A percentile compares a stretch with the other conserved stretches of the same genome.
Evolutionary conservation across 176 grass and related monocot species (phyloP).

Genomic region (Echinochloa phyllopogon): DNA sequence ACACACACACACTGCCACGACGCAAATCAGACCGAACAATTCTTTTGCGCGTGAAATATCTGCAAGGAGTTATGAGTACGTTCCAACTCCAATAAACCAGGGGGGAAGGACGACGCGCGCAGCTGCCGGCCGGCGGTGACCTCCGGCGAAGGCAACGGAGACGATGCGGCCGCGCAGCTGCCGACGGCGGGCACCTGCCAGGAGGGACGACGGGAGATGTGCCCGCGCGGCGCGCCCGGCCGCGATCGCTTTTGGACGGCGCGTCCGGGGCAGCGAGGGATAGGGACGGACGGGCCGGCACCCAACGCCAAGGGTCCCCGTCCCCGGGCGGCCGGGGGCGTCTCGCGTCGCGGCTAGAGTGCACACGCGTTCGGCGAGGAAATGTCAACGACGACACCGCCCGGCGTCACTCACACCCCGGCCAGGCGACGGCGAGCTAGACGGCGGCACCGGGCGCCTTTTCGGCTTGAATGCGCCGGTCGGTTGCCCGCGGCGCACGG

Average conservation of each 20-base stretch:
- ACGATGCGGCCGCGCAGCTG: not conserved
- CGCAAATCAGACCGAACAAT: not conserved
- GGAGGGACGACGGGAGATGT: not conserved
- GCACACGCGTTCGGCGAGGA: not conserved
- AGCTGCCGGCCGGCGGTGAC: not conserved
- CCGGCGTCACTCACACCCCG: not conserved
- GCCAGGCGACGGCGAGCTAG: not conserved
- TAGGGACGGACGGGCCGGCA: not conserved
- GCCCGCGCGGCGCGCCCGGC: not conserved
- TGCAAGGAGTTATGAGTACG: not conserved
- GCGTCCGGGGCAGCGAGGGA: not conserved
- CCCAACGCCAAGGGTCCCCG: not conserved
- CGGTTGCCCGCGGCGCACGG: conserved; percentile 40
- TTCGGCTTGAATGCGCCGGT: conserved; percentile 19
- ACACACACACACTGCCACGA: not conserved
- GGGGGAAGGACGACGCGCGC: not conserved
- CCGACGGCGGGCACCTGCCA: not conserved
- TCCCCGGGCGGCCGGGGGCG: not conserved
- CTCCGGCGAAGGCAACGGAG: not conserved
- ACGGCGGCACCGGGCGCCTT: not conserved
- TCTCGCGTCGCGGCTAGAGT: too few relatives aligned
- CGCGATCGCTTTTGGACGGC: not conserved
- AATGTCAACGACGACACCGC: not conserved
- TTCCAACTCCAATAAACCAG: not conserved
- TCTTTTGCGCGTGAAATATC: not conserved